Base-by-base conservation (phyloP, 108 stramenopile genomes). In the Cyclotella choctawhatcheeana region DNA sequence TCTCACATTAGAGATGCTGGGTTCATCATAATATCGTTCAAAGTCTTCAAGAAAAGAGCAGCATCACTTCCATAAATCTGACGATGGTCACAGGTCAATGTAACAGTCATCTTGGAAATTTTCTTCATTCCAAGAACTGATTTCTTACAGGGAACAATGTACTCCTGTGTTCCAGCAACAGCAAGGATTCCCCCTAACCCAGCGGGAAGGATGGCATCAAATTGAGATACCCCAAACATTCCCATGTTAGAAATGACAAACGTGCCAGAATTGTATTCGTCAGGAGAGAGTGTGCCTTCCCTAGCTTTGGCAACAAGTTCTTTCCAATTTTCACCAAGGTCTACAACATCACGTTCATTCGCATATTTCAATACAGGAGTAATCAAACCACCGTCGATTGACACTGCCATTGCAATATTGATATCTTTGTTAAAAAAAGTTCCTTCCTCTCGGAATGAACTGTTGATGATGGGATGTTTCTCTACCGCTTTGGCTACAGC, bases 181-280 rank as follows among this genome's bases (percentile, higher is more conserved):
- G 98, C 98, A 22, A 99, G 84, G 58, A 99, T 99, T 29, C 92
- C 90, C 5, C 98, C 98, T 70, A 74, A 77, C 56, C 95, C 95
- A 2, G 79, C 73, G 25, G 98, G 97, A 40, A 99, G 94, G 71
- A 99, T 96, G 16, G 98, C 96, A 67, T 94, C 97, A 63, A 99
- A 99, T 60, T 93, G 77, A 30, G 93, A 85, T 2, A 99, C 97
- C 17, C 97, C 97, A 77, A 97, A 97, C 98, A 99, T 99, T 34
- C 98, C 98, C 77, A 99, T 93, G 85, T 99, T 99, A 51, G 96
- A 95, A 66, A 99, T 99, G 40, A 97, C 93, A 73, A 99, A 97
- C 8, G 98, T 99, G 17, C 98, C 98, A 0, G 94, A 84, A 54
- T 86, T 88, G 88, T 96, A 98, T 82, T 98, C 97, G 72, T 93